These are phyloP conservation scores for fission yeast (Schizosaccharomyces pombe) DNA, from an alignment of 805 yeast species.

Conservation along the genomic window DNA sequence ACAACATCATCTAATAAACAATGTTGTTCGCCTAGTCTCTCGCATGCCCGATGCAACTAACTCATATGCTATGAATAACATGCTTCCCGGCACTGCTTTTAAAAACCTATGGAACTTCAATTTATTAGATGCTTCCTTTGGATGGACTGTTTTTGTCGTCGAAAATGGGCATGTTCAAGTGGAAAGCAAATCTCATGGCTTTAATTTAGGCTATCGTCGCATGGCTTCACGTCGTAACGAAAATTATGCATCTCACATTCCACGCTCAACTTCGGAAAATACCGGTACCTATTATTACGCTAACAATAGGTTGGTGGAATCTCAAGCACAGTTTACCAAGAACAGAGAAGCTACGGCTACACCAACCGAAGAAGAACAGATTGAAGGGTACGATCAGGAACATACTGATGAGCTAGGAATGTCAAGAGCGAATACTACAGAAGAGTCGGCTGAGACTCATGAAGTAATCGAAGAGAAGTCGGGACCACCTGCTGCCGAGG, in stretches of 20 bases:
- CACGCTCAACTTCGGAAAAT: too few relatives aligned
- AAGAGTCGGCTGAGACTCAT: neutral
- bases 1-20: conserved; percentile 25
- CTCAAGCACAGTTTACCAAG: neutral
- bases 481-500: neutral
- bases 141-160: conserved; percentile 24
- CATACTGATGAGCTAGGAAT: neutral
- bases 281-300: neutral
- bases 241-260: neutral
- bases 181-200: conserved; percentile 35
- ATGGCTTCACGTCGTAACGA: neutral
- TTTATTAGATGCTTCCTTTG: conserved; percentile 36
- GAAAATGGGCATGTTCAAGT: conserved; percentile 27
- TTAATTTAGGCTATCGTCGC: conserved; percentile 33
- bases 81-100: conserved; percentile 23
- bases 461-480: neutral
- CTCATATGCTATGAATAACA: conserved; percentile 30
- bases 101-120: conserved; percentile 61
- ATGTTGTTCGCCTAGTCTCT: conserved; percentile 39
- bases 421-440: neutral
- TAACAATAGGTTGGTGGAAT: neutral
- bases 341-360: neutral
- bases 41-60: conserved; percentile 23
- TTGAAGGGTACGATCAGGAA: neutral
- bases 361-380: neutral